Evolutionary conservation across 208 protist species (phyloP).

Genomic region (Tetramitus jugosus): DNA sequence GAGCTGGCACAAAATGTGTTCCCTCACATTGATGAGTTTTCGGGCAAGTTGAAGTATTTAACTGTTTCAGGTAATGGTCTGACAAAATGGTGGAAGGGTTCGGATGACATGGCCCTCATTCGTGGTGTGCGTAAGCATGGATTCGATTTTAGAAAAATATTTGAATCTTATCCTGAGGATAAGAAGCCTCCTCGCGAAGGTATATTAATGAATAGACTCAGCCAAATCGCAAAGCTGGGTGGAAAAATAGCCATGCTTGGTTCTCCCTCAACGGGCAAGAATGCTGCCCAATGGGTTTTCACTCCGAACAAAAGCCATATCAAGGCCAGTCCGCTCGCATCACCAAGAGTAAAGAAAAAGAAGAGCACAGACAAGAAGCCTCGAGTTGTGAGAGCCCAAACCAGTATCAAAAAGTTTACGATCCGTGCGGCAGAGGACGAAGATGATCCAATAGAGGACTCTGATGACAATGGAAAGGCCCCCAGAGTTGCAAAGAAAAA

Average conservation of each 20-base stretch:
- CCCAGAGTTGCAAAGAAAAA: neutral
- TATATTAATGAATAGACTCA: neutral
- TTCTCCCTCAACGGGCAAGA: neutral
- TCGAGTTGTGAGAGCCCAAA: neutral
- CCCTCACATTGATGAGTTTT: neutral
- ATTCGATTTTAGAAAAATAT: constrained; percentile 11
- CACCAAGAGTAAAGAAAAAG: neutral
- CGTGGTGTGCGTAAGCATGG: neutral
- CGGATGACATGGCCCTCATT: neutral
- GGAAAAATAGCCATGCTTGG: neutral
- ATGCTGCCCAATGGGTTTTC: neutral
- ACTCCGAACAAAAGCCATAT: constrained; percentile 17
- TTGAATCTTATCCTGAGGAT: neutral
- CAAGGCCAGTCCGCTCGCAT: neutral
- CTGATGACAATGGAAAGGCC: neutral
- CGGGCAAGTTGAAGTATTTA: neutral
- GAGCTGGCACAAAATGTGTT: neutral
- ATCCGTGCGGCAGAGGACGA: neutral
- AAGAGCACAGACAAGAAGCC: neutral
- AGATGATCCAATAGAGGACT: constrained; percentile 16
- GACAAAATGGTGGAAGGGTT: neutral
- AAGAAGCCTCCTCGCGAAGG: constrained; percentile 6
- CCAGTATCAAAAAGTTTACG: neutral
- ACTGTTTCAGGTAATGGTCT: neutral
- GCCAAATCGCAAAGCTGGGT: neutral